Base-by-base conservation (phyloP, 2,329 filamentous ascomycete genomes). In the Rhexocercosporidium sp. region DNA sequence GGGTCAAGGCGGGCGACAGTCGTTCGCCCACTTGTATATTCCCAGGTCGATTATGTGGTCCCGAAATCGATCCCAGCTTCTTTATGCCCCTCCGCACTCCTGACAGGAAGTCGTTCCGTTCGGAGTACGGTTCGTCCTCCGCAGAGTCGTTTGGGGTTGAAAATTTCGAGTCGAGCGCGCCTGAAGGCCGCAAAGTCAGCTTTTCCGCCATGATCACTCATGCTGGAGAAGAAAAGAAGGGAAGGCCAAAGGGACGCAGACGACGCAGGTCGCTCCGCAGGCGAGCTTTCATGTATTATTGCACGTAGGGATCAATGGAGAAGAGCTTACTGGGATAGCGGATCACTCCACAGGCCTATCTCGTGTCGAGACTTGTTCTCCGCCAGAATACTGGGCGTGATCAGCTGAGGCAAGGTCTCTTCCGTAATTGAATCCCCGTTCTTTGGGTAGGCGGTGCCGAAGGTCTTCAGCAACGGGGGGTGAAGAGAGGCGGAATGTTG, bases 201-300 rank as follows among this genome's bases (percentile, higher is more conserved):
- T 74, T 71, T 62, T 77, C 70, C 69, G 74, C 64, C 75, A 77
- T 77, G 66, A 66, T 73, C 63, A 71, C 60, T 73, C 74, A 76
- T 75, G 67, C 71, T 73, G 62, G 54, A 61, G 49, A 67, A 65
- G 64, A 65, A 29, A 25, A 22, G 49, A 64, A 39, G 56, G 53
- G 53, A 39, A 51, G 54, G 54, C 47, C 53, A 37, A 49, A 66
- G 41, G 39, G 39, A 62, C 25, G n/a, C n/a, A 64, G 31, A 39
- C 62, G 47, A 46, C 51, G 41, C 46, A 62, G 47, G 61, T 70
- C 49, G 57, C 54, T n/a, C 62, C 65, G 44, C 64, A 62, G 60
- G 46, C 54, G 54, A 65, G 47, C 51, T 57, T 51, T 62, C 60
- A 68, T 66, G 68, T 67, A 70, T 62, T 41, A 56, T 44, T 14